Conservation (phyloP, 768 basidiomycete genomes). For the Punctularia strigosozonata region DNA sequence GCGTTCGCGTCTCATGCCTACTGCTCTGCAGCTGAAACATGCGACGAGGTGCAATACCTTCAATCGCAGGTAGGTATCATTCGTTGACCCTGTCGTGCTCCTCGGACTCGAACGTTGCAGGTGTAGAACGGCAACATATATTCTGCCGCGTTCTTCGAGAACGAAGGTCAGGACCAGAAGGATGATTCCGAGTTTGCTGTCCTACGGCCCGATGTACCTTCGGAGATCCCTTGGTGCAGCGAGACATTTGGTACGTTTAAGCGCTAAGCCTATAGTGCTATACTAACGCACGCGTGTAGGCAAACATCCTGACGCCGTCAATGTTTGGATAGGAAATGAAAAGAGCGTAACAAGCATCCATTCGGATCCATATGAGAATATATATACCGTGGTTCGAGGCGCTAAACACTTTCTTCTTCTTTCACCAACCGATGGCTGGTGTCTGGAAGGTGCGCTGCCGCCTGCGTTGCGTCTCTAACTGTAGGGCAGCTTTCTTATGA, state of each 20-base stretch:
- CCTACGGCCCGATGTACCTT: slow-evolving; percentile 54
- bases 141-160: slow-evolving; percentile 30
- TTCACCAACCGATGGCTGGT: slow-evolving; percentile 85
- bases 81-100: background rate
- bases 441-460: slow-evolving; percentile 49
- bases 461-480: background rate
- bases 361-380: slow-evolving; percentile 85
- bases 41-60: slow-evolving; percentile 1
- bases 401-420: slow-evolving; percentile 77
- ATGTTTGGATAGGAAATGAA: slow-evolving; percentile 82
- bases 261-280: slow-evolving; percentile 1
- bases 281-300: slow-evolving; percentile 22
- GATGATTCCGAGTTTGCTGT: slow-evolving; percentile 48
- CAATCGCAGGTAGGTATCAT: slow-evolving; percentile 11
- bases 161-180: slow-evolving; percentile 12
- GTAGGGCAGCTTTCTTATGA: slow-evolving; percentile 1
- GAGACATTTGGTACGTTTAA: slow-evolving; percentile 60
- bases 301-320: slow-evolving; percentile 73
- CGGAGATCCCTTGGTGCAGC: slow-evolving; percentile 61
- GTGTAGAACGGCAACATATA: slow-evolving; percentile 89
- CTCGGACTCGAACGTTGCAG: slow-evolving; percentile 38
- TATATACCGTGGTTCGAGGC: slow-evolving; percentile 81
- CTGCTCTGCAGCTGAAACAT: too few species aligned
- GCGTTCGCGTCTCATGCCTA: too few species aligned
- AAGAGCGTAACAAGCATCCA: slow-evolving; percentile 78